Percentiles rank a stretch among this genome's conserved stretches.
phyloP scores from a whole-genome alignment of 139 green algal species.

The Tetradesmus obliquus region DNA sequence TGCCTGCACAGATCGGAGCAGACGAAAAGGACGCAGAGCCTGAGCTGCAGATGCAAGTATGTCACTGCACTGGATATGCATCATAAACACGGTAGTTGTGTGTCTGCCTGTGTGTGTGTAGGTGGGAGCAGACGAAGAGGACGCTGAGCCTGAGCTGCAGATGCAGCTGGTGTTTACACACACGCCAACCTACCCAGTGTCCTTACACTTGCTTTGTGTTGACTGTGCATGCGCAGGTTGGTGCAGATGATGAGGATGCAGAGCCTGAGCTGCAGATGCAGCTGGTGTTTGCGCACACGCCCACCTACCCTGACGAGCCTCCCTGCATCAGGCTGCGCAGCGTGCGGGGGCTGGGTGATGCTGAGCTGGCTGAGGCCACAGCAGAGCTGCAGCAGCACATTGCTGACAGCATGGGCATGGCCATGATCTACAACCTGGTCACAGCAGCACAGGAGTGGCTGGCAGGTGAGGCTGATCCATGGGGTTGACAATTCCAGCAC shows the following conservation, averaged over 20 bases:
- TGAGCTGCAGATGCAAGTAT: background rate
- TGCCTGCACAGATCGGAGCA: too few relatives aligned
- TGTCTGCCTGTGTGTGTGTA: too few relatives aligned
- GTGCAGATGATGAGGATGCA: background rate
- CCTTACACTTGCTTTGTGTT: too few relatives aligned
- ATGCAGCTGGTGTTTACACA: constrained; percentile 64
- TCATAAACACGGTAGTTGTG: too few relatives aligned
- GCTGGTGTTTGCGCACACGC: constrained; percentile 71
- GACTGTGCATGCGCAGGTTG: background rate
- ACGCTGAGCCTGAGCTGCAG: constrained; percentile 45
- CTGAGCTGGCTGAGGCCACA: constrained; percentile 67
- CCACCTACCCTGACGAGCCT: constrained; percentile 69
- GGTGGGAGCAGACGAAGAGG: background rate
- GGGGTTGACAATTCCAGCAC: too few relatives aligned
- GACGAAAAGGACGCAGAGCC: too few relatives aligned
- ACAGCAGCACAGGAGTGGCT: constrained; percentile 82
- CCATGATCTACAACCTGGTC: constrained; percentile 87
- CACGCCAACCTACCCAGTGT: too few relatives aligned
- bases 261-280: constrained; percentile 56
- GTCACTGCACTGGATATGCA: too few relatives aligned
- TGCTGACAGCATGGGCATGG: constrained; percentile 81
- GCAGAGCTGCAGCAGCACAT: constrained; percentile 56
- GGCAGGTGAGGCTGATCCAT: constrained; percentile 31
- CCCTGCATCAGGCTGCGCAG: constrained; percentile 69
- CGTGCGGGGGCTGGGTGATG: constrained; percentile 74